A percentile compares a stretch with the other conserved stretches of the same genome.
These are phyloP conservation scores for Trichoderma sp. DNA, from an alignment of 2,329 filamentous ascomycete species.

Conservation along the genomic window DNA sequence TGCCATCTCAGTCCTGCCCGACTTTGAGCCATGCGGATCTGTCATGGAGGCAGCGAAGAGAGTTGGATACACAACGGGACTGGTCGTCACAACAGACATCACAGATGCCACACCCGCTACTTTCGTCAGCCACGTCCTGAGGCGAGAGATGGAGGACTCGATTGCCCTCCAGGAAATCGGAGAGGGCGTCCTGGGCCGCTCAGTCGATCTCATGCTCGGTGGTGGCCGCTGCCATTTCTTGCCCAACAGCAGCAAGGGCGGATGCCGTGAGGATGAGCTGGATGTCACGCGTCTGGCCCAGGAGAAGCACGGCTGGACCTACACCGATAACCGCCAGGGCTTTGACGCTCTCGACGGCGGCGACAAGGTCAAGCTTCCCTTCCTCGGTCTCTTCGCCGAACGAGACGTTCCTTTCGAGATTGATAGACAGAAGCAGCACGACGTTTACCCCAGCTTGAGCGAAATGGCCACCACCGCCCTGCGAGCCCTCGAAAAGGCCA, in stretches of 20 bases:
- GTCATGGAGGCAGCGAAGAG: slow-evolving; percentile 91
- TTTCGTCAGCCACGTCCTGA: slow-evolving; percentile 85
- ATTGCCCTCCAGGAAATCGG: slow-evolving; percentile 94
- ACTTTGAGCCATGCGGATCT: slow-evolving; percentile 85
- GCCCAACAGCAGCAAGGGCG: slow-evolving; percentile 75
- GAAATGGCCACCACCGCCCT: slow-evolving; percentile 90
- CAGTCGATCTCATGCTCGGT: slow-evolving; percentile 90
- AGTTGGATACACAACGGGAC: slow-evolving; percentile 86
- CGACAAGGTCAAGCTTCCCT: slow-evolving; percentile 69
- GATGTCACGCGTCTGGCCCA: slow-evolving; percentile 74
- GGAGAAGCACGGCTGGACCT: slow-evolving; percentile 76
- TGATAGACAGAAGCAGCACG: slow-evolving; percentile 76
- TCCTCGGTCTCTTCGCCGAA: slow-evolving; percentile 81
- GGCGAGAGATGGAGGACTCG: slow-evolving; percentile 78
- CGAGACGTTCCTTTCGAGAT: slow-evolving; percentile 91
- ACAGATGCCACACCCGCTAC: slow-evolving; percentile 96
- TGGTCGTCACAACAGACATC: slow-evolving; percentile 92
- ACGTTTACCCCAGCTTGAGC: slow-evolving; percentile 82
- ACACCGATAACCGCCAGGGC: slow-evolving; percentile 68
- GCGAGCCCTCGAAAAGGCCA: slow-evolving; percentile 76
- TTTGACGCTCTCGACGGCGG: slow-evolving; percentile 76
- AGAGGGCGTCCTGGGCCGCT: slow-evolving; percentile 79
- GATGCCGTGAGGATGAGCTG: slow-evolving; percentile 77
- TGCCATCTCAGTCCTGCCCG: slow-evolving; percentile 85
- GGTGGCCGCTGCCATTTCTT: slow-evolving; percentile 93